Base-by-base conservation (phyloP, 352 stramenopile genomes). In the Phytophthora crassamura region DNA sequence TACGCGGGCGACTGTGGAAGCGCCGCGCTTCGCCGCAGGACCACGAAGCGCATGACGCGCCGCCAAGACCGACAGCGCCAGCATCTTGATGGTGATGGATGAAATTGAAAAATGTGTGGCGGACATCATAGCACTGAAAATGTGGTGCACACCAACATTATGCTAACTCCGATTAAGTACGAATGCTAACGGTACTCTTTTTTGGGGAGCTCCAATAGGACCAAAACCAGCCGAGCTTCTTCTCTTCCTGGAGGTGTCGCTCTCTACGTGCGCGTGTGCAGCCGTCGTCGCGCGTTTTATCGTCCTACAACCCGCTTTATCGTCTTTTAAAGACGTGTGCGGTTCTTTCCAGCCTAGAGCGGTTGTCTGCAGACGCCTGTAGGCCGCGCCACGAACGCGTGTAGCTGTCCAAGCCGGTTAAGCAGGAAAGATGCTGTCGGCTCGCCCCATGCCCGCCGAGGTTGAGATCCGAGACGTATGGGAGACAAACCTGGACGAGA, bases 391-490 rank as follows among this genome's bases (percentile, higher is more conserved):
- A 62, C 10, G 25, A 30, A 30, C 25, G 25, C 25, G 25, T 30
- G 25, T 30, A 30, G 25, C 25, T 30, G 25, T 30, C 22, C 22
- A 1, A 64, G 34, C 12, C 28, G 5, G 40, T 28, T 68, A 46
- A 64, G 6, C 30, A 32, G 0, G 9, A 25, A 36, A 36, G n/a
- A 86, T 88, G 77, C 45, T 89, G 53, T 63, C 78, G 18, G 65
- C 69, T 15, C 78, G 78, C 53, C 79, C 69, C 33, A 74, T 96
- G 65, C 84, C 84, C 42, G 67, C 87, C 36, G 74, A 89, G 30
- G 78, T 98, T 40, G 95, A 98, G 80, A 98, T 98, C 69, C 82
- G 93, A 47, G 91, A 98, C 60, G 95, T 98, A 11, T 98, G 95
- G 93, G 80, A 84, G 6, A 77, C 79, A 7, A 98, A 98, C 69